Evolutionary conservation across 257 asterid species (phyloP), one percentile per base, ranked within the genome.

Genomic region (Plantago ovata): DNA sequence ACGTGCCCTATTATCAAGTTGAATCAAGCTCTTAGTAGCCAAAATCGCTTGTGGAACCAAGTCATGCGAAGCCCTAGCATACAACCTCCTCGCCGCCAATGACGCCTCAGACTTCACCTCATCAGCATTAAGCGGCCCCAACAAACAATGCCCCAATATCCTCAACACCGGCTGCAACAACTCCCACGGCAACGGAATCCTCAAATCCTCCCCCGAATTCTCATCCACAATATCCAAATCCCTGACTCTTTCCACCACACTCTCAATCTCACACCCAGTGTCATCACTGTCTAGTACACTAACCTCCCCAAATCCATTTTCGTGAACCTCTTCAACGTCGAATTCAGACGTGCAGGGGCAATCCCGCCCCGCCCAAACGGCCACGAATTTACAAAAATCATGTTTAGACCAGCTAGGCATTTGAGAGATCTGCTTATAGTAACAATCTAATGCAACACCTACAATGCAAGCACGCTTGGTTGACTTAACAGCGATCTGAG

Each of bases 151-250:
- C 56, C 94, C 98, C 60, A 93, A 64, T 48, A 93, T 84, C 74
- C 95, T 89, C 77, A 93, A 70, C 61, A 78, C 73, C 10, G 98
- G 98, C 75, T 86, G 98, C 75, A 88, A 63, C 51, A 93, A 61
- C 70, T 89, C 97, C 98, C 97, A 93, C 0, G 95, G 95, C 52
- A 93, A 76, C 0, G 97, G 98, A 76, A 93, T 87, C 62, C 94
- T 80, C 10, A 58, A 73, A 62, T 87, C 89, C 41, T 70, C 43
- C 13, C 20, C 66, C 22, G 36, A 28, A 28, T 45, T 75, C 9
- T n/a, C 66, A 24, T 66, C 75, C 64, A 40, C 79, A 4, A 74
- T 67, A 28, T n/a, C 66, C 62, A 77, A 63, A 57, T 60, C 69
- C 53, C 32, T 66, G 6, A 72, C 61, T 19, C 59, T 65, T 41